Base-by-base conservation (phyloP, 2,329 filamentous ascomycete species). In the Tolypocladium nubicola region DNA sequence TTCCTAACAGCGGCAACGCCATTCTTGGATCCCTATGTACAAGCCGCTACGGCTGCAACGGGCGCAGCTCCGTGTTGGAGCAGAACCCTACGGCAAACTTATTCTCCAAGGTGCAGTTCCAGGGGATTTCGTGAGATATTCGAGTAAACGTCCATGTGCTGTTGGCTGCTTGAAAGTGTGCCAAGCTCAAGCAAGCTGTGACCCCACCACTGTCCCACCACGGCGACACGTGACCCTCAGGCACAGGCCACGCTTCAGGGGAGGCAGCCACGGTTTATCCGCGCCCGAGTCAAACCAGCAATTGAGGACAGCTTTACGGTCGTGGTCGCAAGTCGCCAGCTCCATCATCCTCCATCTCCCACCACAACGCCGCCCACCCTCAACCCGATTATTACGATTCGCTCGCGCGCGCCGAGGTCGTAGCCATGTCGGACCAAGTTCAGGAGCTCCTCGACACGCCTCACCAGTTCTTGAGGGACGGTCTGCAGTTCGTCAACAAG, bases 391-490 rank as follows among this genome's bases (percentile, higher is more conserved):
- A 1, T 47, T 47, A 26, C 43, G 43, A 47, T 8, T 47, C 23
- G 13, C 43, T 47, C 30, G 30, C 47, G 16, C 47, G 30, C 47
- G 54, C 14, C 54, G 54, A 56, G 26, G 39, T 41, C 49, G 35
- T 61, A 71, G 75, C 65, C 69, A 84, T 85, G 82, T 79, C 84
- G 72, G 86, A 88, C 70, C 80, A 86, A 71, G 72, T 88, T 66
- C 84, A 87, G 72, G 84, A 88, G 69, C 75, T 89, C 66, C 80
- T 87, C 69, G 86, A 89, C 64, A 79, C 85, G 69, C 84, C 84
- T 65, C 76, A 77, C 69, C 83, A 87, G 73, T 87, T 87, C 71
- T 70, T 85, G 68, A 79, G 63, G 62, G 82, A 84, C 60, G 82
- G 82, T 68, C 76, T 81, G 59, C 81, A 84, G 64, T 85, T 85